These are phyloP conservation scores for Tuber microsphaerosporum DNA, from an alignment of 495 filamentous ascomycete species.

Conservation along the genomic window DNA sequence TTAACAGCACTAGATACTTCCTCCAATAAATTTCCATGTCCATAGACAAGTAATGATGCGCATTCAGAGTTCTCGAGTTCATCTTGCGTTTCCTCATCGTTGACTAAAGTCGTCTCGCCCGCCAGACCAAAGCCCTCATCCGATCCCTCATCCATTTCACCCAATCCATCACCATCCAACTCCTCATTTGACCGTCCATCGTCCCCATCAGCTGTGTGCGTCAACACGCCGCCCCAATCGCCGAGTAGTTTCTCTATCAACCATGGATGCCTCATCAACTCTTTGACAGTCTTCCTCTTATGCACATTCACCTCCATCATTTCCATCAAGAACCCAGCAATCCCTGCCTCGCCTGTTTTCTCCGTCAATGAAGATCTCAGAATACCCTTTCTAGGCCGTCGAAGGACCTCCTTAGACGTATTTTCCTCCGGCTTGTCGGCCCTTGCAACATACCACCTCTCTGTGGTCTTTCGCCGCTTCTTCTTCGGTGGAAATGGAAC, in stretches of 20 bases:
- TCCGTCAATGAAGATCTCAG: conserved; percentile 13
- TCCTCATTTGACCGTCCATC: conserved; percentile 6
- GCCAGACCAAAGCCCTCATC: background rate
- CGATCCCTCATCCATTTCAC: conserved; percentile 8
- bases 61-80: background rate
- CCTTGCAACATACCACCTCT: conserved; percentile 8
- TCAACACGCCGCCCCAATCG: conserved; percentile 32
- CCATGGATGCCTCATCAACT: conserved; percentile 34
- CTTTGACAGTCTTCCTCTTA: conserved; percentile 21
- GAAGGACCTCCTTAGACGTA: background rate
- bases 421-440: background rate
- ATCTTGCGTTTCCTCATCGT: background rate
- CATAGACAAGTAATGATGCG: conserved; percentile 7
- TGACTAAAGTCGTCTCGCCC: conserved; percentile 1
- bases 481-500: conserved; percentile 17
- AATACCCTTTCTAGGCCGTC: conserved; percentile 12
- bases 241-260: conserved; percentile 29
- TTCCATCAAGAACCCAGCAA: conserved; percentile 22
- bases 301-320: conserved; percentile 34
- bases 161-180: background rate
- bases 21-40: background rate
- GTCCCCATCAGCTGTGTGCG: background rate
- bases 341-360: conserved; percentile 8
- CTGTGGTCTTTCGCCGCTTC: conserved; percentile 8
- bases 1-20: background rate